These are phyloP conservation scores for Berberis thunbergii DNA, from an alignment of 164 flowering plant genomes.

Conservation along the genomic window DNA sequence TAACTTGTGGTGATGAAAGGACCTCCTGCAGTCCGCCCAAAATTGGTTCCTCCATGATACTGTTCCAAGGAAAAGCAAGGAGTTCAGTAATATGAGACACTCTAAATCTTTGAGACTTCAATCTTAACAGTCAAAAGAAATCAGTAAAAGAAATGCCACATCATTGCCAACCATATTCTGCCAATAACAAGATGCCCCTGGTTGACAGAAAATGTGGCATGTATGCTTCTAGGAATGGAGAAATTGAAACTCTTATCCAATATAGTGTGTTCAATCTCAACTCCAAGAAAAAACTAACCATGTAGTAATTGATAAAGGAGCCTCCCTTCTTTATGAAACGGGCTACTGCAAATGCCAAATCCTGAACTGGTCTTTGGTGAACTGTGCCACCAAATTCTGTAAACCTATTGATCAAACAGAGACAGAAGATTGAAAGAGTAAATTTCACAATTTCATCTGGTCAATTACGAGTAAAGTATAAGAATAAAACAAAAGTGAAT, in stretches of 20 bases:
- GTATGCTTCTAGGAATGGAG: too few species aligned
- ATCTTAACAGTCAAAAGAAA: too few species aligned
- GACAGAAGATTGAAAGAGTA: neutral
- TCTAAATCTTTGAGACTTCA: too few species aligned
- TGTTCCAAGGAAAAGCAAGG: too few species aligned
- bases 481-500: neutral
- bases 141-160: too few species aligned
- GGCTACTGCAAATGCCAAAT: constrained; percentile 87
- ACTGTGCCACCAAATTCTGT: constrained; percentile 69
- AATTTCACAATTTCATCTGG: neutral
- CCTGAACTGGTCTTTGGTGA: constrained; percentile 72
- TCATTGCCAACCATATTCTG: too few species aligned
- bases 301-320: constrained; percentile 77
- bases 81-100: too few species aligned
- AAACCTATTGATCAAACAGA: constrained; percentile 40
- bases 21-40: too few species aligned
- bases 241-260: too few species aligned
- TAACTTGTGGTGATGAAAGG: too few species aligned
- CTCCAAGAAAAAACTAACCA: constrained; percentile 39
- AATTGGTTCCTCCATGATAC: too few species aligned
- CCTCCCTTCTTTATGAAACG: constrained; percentile 86
- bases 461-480: neutral
- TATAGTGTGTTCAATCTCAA: neutral
- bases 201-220: neutral
- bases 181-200: neutral